Percentiles rank a stretch among this genome's conserved stretches.
These are phyloP conservation scores for Hypoxylon trugodes DNA, from an alignment of 495 filamentous ascomycete genomes.

Conservation along the genomic window DNA sequence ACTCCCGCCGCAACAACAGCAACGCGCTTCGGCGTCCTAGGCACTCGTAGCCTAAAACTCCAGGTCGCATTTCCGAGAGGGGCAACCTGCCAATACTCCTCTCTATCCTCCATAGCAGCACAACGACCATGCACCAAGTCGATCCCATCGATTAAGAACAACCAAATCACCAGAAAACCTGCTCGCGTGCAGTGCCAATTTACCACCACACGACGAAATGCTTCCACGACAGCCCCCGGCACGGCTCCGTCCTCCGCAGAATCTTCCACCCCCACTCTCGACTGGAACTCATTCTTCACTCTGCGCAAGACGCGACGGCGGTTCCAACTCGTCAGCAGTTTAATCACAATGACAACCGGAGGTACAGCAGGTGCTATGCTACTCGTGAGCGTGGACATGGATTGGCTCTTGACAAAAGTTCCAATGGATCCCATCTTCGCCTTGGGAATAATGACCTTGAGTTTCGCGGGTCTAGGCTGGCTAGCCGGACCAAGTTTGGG, in stretches of 20 bases:
- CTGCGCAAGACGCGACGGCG: constrained; percentile 85
- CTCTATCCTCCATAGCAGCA: constrained; percentile 28
- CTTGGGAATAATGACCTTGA: constrained; percentile 76
- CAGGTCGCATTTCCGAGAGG: constrained; percentile 39
- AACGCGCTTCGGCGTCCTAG: constrained; percentile 37
- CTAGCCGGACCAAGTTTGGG: constrained; percentile 83
- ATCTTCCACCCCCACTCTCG: constrained; percentile 57
- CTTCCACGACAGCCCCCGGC: constrained; percentile 48
- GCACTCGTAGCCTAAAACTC: constrained; percentile 40
- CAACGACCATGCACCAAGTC: constrained; percentile 36
- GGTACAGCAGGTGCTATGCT: constrained; percentile 69
- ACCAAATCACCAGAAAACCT: constrained; percentile 19
- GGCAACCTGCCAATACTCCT: constrained; percentile 39
- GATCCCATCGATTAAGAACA: constrained; percentile 26
- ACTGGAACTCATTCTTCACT: constrained; percentile 94
- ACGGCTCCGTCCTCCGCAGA: constrained; percentile 18
- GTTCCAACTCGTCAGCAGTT: constrained; percentile 78
- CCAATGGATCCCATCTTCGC: constrained; percentile 87
- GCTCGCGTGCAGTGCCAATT: constrained; percentile 36
- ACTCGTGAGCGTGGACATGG: constrained; percentile 71
- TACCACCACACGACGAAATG: constrained; percentile 43
- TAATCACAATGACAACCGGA: constrained; percentile 66
- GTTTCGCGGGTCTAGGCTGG: constrained; percentile 82
- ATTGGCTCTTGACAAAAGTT: constrained; percentile 70
- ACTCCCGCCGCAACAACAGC: constrained; percentile 38